phyloP scores from a whole-genome alignment of 2,329 filamentous ascomycete genomes.

The Penicillium vulpinum region DNA sequence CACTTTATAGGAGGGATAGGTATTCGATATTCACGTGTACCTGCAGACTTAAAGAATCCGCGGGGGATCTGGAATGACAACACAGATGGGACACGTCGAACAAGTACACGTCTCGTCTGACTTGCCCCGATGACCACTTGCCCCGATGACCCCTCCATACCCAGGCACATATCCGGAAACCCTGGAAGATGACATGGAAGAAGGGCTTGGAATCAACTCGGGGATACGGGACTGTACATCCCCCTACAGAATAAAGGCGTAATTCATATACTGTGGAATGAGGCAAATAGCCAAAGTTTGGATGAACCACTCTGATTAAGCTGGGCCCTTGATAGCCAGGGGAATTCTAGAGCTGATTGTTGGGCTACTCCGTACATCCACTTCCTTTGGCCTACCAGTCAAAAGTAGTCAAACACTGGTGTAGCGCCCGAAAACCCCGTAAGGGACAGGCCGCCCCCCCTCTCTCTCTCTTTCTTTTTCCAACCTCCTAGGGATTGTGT shows the following conservation, averaged over 20 bases:
- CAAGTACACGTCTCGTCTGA: background rate
- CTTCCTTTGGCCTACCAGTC: conserved; percentile 4
- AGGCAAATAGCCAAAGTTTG: conserved; percentile 5
- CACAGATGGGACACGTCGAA: conserved; percentile 1
- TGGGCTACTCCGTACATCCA: no score
- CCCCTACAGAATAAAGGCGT: background rate
- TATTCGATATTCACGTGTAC: background rate
- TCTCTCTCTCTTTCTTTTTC: conserved; percentile 17
- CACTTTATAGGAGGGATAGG: background rate
- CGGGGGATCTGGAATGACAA: background rate
- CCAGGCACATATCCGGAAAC: conserved; percentile 4
- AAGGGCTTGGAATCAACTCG: background rate
- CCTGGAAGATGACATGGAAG: background rate
- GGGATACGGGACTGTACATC: background rate
- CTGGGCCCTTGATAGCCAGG: background rate
- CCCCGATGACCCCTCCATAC: conserved; percentile 6
- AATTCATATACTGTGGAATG: background rate
- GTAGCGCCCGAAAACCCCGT: conserved; percentile 15
- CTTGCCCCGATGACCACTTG: no score
- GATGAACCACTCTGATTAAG: conserved; percentile 9
- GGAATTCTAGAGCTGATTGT: background rate
- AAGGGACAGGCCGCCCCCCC: conserved; percentile 15
- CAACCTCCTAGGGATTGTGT: conserved; percentile 18
- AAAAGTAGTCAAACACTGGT: conserved; percentile 2
- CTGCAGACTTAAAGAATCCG: background rate